Percentiles rank a stretch among this genome's conserved stretches.
Evolutionary conservation across 163 green algal genomes (phyloP).

Genomic region (Scenedesmus sp.): DNA sequence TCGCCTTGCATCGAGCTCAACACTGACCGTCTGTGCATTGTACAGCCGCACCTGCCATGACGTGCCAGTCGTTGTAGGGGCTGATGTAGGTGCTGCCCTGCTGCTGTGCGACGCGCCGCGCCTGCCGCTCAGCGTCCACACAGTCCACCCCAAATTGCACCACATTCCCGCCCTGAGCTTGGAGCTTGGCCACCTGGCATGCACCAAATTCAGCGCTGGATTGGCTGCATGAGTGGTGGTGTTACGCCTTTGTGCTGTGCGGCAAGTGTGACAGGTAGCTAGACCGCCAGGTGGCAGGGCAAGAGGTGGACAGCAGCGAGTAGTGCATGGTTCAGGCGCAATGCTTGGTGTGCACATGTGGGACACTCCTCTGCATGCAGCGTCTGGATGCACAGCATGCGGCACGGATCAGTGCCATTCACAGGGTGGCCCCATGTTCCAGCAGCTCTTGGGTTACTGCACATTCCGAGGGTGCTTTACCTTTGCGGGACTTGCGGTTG

Average conservation of each 20-base stretch:
- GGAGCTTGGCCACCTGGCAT: constrained; percentile 61
- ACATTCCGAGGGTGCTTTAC: constrained; percentile 1
- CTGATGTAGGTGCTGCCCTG: constrained; percentile 65
- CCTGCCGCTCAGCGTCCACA: constrained; percentile 68
- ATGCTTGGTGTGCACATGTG: no score
- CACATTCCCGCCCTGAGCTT: constrained; percentile 54
- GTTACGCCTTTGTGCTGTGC: not conserved
- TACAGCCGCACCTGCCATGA: constrained; percentile 14
- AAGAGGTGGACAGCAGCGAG: no score
- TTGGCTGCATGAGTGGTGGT: no score
- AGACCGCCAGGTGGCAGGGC: not conserved
- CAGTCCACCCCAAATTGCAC: constrained; percentile 62
- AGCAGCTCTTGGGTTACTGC: not conserved
- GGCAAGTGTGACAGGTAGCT: no score
- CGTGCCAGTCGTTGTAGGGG: constrained; percentile 79
- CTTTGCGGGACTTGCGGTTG: constrained; percentile 64
- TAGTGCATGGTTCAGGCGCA: no score
- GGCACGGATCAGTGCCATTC: not conserved
- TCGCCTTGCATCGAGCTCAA: no score
- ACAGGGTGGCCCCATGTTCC: not conserved
- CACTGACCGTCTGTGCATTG: no score
- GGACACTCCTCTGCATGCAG: no score
- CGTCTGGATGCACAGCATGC: no score
- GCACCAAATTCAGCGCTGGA: not conserved
- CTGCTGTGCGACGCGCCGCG: constrained; percentile 56